Evolutionary conservation across 495 filamentous ascomycete genomes (phyloP).

Genomic region (Chlorociboria aeruginascens): DNA sequence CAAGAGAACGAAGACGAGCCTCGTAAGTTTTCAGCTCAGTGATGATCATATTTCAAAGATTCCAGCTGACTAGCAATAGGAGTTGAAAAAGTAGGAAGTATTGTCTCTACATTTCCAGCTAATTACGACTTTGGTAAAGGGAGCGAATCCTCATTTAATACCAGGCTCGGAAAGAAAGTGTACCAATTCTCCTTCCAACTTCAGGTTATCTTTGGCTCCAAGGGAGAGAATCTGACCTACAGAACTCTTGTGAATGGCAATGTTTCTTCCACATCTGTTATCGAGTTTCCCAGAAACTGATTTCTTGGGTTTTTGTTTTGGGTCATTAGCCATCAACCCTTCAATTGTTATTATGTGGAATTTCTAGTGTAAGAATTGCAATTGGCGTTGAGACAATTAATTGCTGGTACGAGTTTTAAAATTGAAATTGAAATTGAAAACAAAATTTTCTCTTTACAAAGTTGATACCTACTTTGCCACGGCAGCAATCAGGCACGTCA

Average conservation of each 20-base stretch:
- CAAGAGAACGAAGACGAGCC: background rate
- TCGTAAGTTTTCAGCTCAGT: background rate
- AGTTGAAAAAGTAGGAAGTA: constrained; percentile 3
- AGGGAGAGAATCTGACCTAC: constrained; percentile 6
- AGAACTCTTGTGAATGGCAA: constrained; percentile 4
- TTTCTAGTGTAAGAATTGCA: no score
- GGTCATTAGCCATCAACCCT: background rate
- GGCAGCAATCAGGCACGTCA: no score
- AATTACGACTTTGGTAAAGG: constrained; percentile 2
- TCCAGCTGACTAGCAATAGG: background rate
- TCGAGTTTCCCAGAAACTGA: background rate
- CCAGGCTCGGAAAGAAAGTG: background rate
- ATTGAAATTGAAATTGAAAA: no score
- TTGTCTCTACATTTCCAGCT: background rate
- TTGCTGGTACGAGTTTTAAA: no score
- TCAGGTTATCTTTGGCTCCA: constrained; percentile 6
- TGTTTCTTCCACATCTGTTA: background rate
- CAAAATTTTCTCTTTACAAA: no score
- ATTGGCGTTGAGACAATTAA: no score
- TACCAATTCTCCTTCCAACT: background rate
- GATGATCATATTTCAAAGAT: background rate
- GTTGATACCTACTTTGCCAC: no score
- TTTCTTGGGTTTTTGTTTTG: background rate
- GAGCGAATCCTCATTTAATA: background rate
- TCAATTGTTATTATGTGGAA: background rate